Evolutionary conservation across 768 basidiomycete genomes (phyloP).

Genomic region (Suillus spraguei): DNA sequence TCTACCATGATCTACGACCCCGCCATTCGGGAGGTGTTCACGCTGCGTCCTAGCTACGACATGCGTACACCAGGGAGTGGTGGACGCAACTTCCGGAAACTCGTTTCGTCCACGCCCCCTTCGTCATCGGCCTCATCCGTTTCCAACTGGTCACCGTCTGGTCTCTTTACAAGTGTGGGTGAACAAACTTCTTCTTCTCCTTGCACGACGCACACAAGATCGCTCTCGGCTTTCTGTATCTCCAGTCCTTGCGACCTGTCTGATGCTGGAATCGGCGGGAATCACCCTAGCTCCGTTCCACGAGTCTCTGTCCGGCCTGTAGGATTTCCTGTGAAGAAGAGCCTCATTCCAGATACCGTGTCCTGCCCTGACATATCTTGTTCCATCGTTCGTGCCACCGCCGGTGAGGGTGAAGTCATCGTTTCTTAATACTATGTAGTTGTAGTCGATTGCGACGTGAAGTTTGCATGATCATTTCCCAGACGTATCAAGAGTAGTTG

Average conservation of each 20-base stretch:
- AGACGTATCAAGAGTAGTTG: background rate
- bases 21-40: slow-evolving; percentile 16
- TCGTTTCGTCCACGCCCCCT: background rate
- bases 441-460: background rate
- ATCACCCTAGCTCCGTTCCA: background rate
- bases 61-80: slow-evolving; percentile 16
- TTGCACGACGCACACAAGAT: background rate
- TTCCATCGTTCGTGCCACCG: background rate
- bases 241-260: background rate
- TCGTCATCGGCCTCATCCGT: background rate
- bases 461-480: slow-evolving; percentile 1
- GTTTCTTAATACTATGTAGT: background rate
- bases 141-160: background rate
- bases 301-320: background rate
- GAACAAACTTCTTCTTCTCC: background rate
- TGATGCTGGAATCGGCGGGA: no score
- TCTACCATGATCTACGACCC: slow-evolving; percentile 9
- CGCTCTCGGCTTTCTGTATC: background rate
- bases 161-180: background rate
- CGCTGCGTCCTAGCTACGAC: slow-evolving; percentile 13
- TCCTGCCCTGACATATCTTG: background rate
- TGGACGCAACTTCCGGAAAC: background rate
- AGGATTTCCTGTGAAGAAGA: background rate
- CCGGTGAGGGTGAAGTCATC: background rate
- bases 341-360: background rate